Percentiles rank a stretch among this genome's conserved stretches.
Conservation (phyloP, 768 basidiomycete genomes). For the Hydnomerulius pinastri region DNA sequence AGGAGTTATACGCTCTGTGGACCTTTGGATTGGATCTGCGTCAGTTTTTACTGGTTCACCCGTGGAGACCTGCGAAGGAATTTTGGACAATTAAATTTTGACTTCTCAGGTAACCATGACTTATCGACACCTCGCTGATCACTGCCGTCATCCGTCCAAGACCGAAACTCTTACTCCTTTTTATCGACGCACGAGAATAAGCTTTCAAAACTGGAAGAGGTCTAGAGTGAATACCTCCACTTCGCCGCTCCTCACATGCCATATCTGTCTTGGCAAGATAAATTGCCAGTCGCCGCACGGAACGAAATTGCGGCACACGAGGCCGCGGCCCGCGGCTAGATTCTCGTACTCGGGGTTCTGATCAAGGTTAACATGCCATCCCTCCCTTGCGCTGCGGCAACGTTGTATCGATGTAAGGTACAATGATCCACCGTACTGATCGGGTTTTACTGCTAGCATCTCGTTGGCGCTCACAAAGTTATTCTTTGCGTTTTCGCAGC, state of each 20-base stretch:
- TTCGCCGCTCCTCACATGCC: conserved; percentile 10
- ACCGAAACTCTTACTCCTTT: background rate
- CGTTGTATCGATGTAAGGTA: background rate
- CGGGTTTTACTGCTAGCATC: too few species aligned
- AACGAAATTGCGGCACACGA: conserved; percentile 13
- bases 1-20: too few species aligned
- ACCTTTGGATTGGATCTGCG: too few species aligned
- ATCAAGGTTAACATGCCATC: background rate
- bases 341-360: background rate
- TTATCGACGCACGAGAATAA: conserved; percentile 11
- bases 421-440: background rate
- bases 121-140: background rate
- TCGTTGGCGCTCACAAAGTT: background rate
- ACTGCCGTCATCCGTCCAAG: background rate
- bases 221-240: conserved; percentile 1
- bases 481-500: background rate
- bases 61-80: too few species aligned
- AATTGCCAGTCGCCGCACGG: conserved; percentile 2
- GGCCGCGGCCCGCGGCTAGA: conserved; percentile 21
- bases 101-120: background rate
- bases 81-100: background rate
- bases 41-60: too few species aligned
- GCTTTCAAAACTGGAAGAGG: conserved; percentile 12
- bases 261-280: background rate
- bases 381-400: conserved; percentile 2